Evolutionary conservation across 2,329 filamentous ascomycete genomes (phyloP).

Genomic region (Sarocladium oryzae): DNA sequence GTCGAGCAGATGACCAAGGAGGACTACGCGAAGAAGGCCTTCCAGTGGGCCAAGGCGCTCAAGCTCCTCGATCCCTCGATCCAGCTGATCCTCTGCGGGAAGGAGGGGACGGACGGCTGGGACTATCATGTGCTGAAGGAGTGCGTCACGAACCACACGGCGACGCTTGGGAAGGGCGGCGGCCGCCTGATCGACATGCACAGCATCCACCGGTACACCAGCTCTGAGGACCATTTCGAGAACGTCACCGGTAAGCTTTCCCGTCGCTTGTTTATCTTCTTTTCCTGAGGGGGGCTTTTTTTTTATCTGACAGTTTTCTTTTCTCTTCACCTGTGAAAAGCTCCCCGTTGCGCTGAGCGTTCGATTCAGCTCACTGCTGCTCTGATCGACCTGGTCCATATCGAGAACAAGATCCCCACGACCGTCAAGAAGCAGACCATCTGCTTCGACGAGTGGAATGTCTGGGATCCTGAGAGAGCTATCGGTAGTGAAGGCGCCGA

Average conservation of each 20-base stretch:
- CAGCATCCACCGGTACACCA: slow-evolving; percentile 74
- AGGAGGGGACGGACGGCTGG: slow-evolving; percentile 63
- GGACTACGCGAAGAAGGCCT: slow-evolving; percentile 61
- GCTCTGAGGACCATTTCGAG: slow-evolving; percentile 41
- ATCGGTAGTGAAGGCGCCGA: slow-evolving; percentile 69
- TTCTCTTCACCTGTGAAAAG: slow-evolving; percentile 25
- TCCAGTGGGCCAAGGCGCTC: slow-evolving; percentile 66
- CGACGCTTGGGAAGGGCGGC: slow-evolving; percentile 25
- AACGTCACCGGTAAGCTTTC: slow-evolving; percentile 36
- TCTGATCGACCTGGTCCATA: slow-evolving; percentile 66
- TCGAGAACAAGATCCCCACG: slow-evolving; percentile 57
- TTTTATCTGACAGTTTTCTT: too few relatives aligned
- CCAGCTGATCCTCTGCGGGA: slow-evolving; percentile 66
- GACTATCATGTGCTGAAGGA: slow-evolving; percentile 67
- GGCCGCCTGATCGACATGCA: slow-evolving; percentile 64
- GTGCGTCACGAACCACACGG: slow-evolving; percentile 42
- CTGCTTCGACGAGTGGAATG: slow-evolving; percentile 83
- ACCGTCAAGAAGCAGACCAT: slow-evolving; percentile 59
- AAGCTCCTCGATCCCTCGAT: slow-evolving; percentile 66
- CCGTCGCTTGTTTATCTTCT: too few relatives aligned
- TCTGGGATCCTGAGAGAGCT: slow-evolving; percentile 68
- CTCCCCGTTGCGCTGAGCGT: slow-evolving; percentile 65
- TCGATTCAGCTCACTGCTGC: slow-evolving; percentile 64
- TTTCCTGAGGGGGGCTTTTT: too few relatives aligned
- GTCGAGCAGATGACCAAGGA: slow-evolving; percentile 63